Evolutionary conservation across 345 rosid genomes (phyloP).

Genomic region (Hibiscus syriacus): DNA sequence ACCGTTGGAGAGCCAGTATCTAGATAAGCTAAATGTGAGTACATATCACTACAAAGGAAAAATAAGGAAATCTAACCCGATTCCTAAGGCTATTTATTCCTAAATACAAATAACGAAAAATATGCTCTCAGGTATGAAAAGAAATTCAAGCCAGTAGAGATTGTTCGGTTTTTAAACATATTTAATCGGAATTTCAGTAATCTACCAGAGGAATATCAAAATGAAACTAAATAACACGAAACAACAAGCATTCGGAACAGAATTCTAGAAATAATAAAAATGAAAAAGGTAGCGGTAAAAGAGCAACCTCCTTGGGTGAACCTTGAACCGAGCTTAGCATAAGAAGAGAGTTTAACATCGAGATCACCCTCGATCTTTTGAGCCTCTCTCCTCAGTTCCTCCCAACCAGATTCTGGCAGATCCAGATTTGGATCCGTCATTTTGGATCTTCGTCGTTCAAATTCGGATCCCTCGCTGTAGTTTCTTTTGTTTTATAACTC

Average conservation of each 20-base stretch:
- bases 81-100: neutral
- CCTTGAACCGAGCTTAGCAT: slow-evolving; percentile 92
- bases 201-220: neutral
- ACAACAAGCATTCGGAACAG: neutral
- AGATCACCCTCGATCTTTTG: slow-evolving; percentile 96
- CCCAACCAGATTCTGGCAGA: slow-evolving; percentile 97
- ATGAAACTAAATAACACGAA: neutral
- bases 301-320: slow-evolving; percentile 76
- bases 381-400: slow-evolving; percentile 86
- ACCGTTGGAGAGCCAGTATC: slow-evolving; percentile 74
- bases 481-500: neutral
- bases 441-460: slow-evolving; percentile 22
- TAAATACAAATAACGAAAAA: no score
- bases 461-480: neutral
- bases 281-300: neutral
- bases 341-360: slow-evolving; percentile 93
- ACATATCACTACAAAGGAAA: slow-evolving; percentile 12
- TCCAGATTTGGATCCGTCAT: slow-evolving; percentile 75
- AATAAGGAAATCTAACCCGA: neutral
- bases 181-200: neutral
- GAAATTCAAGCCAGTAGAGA: no score
- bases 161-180: no score
- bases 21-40: slow-evolving; percentile 45
- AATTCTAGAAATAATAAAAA: neutral
- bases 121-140: no score